Conservation (phyloP, 352 stramenopile species). For the Halophytophthora batemanensis region DNA sequence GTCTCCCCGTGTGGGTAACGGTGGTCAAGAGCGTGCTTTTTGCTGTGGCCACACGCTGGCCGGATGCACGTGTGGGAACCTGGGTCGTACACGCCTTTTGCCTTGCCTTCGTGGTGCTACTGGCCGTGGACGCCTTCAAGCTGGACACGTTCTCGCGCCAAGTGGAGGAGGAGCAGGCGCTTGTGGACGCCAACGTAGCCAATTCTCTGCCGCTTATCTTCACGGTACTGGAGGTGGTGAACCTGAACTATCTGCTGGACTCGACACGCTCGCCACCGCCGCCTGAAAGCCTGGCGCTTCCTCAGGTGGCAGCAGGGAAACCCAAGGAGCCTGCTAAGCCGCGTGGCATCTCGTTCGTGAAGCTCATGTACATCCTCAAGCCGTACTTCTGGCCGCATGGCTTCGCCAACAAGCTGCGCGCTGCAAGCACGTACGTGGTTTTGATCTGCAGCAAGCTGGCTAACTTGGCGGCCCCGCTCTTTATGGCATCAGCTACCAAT, state of each 20-base stretch:
- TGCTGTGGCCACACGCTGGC: conserved; percentile 44
- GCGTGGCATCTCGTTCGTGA: conserved; percentile 77
- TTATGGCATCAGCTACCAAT: conserved; percentile 93
- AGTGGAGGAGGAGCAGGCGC: conserved; percentile 45
- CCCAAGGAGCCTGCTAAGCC: conserved; percentile 24
- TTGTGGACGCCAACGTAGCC: conserved; percentile 72
- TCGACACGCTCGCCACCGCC: conserved; percentile 38
- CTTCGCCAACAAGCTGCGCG: conserved; percentile 68
- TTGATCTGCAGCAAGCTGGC: conserved; percentile 91
- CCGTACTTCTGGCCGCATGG: conserved; percentile 87
- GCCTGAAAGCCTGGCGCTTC: conserved; percentile 20
- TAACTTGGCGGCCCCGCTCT: conserved; percentile 91
- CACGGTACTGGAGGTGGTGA: conserved; percentile 79
- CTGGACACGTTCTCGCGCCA: conserved; percentile 63
- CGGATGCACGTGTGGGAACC: conserved; percentile 31
- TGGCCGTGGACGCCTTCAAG: conserved; percentile 72
- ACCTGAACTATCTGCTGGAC: conserved; percentile 63
- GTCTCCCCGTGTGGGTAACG: conserved; percentile 62
- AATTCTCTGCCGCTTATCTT: conserved; percentile 85
- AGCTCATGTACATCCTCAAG: conserved; percentile 83
- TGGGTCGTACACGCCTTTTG: conserved; percentile 52
- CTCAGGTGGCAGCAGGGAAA: conserved; percentile 27
- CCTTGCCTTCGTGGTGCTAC: conserved; percentile 50
- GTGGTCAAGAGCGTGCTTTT: conserved; percentile 62
- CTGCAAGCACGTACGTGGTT: conserved; percentile 91